phyloP scores from a whole-genome alignment of 1,284 basidiomycete genomes.

The Ganoderma lucidum region DNA sequence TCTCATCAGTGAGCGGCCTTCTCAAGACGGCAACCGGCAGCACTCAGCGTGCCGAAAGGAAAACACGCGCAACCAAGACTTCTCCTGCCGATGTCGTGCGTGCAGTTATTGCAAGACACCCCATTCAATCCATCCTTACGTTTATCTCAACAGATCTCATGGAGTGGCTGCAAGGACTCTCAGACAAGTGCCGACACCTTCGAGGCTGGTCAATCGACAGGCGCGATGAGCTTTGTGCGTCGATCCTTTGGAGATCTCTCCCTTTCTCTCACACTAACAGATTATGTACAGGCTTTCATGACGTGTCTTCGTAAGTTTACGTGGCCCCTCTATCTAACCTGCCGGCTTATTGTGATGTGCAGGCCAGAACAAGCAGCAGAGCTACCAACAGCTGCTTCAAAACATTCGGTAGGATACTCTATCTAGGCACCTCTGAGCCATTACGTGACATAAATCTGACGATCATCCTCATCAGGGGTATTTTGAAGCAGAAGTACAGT shows the following conservation, averaged over 20 bases:
- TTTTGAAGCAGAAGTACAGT: constrained; percentile 73
- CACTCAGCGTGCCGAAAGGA: constrained; percentile 65
- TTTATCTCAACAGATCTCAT: constrained; percentile 60
- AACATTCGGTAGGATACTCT: constrained; percentile 60
- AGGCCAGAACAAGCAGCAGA: constrained; percentile 76
- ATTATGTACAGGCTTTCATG: constrained; percentile 73
- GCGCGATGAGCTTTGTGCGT: constrained; percentile 85
- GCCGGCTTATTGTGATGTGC: constrained; percentile 22
- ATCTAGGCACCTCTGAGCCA: no score
- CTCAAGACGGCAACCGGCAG: constrained; percentile 51
- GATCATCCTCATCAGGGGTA: constrained; percentile 46
- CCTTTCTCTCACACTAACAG: not conserved
- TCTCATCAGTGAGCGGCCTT: constrained; percentile 54
- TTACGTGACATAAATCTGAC: constrained; percentile 18
- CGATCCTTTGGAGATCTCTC: not conserved
- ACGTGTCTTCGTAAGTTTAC: constrained; percentile 58
- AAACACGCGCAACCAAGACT: constrained; percentile 40
- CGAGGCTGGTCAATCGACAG: constrained; percentile 85
- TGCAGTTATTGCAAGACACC: not conserved
- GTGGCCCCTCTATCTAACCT: not conserved
- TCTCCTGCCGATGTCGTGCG: constrained; percentile 64
- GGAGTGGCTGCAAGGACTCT: constrained; percentile 92
- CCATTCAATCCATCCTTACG: not conserved
- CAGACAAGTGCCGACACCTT: constrained; percentile 93
- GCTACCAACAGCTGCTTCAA: constrained; percentile 82